Evolutionary conservation across 75 land plant species (phyloP).

Genomic region (Gnetum montanum): DNA sequence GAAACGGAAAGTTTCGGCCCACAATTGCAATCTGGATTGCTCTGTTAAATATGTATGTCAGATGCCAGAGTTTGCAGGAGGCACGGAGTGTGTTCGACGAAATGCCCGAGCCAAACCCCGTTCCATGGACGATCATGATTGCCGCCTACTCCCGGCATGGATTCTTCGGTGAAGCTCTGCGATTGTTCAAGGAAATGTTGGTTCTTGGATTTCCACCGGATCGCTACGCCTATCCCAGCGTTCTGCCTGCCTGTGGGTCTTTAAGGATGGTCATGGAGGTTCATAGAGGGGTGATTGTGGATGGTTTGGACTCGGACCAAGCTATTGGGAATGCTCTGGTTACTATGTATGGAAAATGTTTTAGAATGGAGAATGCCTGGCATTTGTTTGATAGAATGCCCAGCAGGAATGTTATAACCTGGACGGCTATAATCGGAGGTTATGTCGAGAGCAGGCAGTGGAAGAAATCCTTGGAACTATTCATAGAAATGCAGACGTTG

Average conservation of each 20-base stretch:
- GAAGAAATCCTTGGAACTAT: constrained; percentile 18
- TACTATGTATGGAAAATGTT: constrained; percentile 68
- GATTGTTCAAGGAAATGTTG: constrained; percentile 31
- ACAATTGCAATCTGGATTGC: neutral
- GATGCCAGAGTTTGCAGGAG: neutral
- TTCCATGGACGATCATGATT: constrained; percentile 19
- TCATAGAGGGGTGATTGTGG: constrained; percentile 23
- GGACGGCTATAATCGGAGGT: constrained; percentile 58
- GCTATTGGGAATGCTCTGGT: constrained; percentile 43
- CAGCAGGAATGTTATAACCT: constrained; percentile 32
- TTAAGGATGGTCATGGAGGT: constrained; percentile 28
- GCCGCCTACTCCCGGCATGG: constrained; percentile 46
- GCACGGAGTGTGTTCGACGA: neutral
- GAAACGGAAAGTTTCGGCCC: neutral
- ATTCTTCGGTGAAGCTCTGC: constrained; percentile 17
- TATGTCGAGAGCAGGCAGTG: constrained; percentile 30
- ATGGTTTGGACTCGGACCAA: constrained; percentile 20
- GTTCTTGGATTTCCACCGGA: constrained; percentile 22
- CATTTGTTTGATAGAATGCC: constrained; percentile 37
- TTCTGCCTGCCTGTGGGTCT: constrained; percentile 33
- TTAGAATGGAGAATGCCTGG: constrained; percentile 33
- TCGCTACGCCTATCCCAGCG: constrained; percentile 43
- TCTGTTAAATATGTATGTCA: neutral
- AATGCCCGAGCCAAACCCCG: neutral
- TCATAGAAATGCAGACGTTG: constrained; percentile 1